Base-by-base conservation (phyloP, 2,329 filamentous ascomycete species). In the Graphilbum sp. region DNA sequence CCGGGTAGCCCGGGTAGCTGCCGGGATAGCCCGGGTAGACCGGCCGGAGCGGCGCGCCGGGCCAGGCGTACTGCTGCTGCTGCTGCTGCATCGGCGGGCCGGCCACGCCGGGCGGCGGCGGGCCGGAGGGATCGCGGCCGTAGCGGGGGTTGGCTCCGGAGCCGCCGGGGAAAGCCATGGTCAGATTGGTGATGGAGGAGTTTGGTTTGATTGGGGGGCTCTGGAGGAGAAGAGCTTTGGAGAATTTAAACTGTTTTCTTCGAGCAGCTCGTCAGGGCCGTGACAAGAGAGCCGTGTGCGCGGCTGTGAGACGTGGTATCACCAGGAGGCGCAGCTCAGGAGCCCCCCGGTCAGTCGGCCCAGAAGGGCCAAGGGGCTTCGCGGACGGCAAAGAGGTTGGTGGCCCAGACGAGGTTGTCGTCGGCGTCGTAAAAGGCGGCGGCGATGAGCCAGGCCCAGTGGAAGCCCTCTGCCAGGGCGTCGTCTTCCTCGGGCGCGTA, bases 401-500 rank as follows among this genome's bases (percentile, higher is more conserved):
- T 61, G 34, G 63, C 65, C 63, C 64, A 69, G 30, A 69, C 41
- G 4, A 57, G 48, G 25, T 49, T 51, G 32, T 58, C 56, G 10
- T 57, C 39, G 2, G 44, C 38, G 52, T 69, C 62, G 49, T 63
- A 66, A 38, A 67, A 69, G 1, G 58, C 58, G 0, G 57, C 64
- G 13, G 65, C 53, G 18, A 66, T 53, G 34, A 69, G 54, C 57
- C 58, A 66, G 15, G 59, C 63, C 61, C 62, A 67, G 41, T 48
- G 56, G 7, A 21, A 29, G 0, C 49, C 19, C 11, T 18, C 52
- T 3, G 50, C 27, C 8, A 8, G 6, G 27, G 10, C 27, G 5
- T 29, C 27, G 13, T 9, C 27, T 12, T 9, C 8, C 27, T 29
- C 27, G 27, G 47, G 50, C 15, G 52, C 54, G 9, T 51, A 42